Evolutionary conservation across 2,329 filamentous ascomycete genomes (phyloP).

Genomic region (Pseudogymnoascus sp.): DNA sequence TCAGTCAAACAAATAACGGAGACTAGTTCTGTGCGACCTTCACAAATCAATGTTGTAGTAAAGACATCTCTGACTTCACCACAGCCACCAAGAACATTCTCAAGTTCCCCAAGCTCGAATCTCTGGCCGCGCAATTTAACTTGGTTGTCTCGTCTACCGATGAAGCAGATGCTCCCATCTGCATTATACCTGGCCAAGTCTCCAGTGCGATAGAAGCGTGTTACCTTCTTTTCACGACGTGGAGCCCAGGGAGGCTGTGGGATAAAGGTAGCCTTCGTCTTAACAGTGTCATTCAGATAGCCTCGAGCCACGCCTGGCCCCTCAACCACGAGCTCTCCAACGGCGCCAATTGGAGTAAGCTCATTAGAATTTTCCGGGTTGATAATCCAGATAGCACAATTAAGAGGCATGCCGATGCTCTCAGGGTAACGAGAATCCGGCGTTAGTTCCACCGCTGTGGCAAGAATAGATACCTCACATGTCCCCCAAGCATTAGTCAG

Average conservation of each 20-base stretch:
- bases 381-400: slow-evolving; percentile 35
- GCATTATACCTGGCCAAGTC: slow-evolving; percentile 40
- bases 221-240: too few relatives aligned
- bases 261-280: slow-evolving; percentile 31
- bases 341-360: slow-evolving; percentile 26
- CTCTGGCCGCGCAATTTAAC: slow-evolving; percentile 57
- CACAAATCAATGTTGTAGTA: too few relatives aligned
- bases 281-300: slow-evolving; percentile 33
- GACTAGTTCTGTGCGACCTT: neutral
- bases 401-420: too few relatives aligned
- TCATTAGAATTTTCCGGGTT: slow-evolving; percentile 31
- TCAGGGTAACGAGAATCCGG: too few relatives aligned
- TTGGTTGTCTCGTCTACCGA: slow-evolving; percentile 56
- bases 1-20: too few relatives aligned
- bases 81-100: neutral
- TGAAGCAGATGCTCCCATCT: slow-evolving; percentile 51
- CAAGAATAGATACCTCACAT: too few relatives aligned
- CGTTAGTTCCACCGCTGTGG: too few relatives aligned
- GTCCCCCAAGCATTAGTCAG: too few relatives aligned
- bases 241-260: slow-evolving; percentile 38
- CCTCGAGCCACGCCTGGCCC: slow-evolving; percentile 31
- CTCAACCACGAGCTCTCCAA: slow-evolving; percentile 33
- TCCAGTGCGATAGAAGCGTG: slow-evolving; percentile 25
- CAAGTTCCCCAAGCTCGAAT: slow-evolving; percentile 57
- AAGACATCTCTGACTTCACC: neutral